Evolutionary conservation across 805 yeast genomes (phyloP), one percentile per base, ranked within the genome.

Genomic region (Clavispora phyllophila): DNA sequence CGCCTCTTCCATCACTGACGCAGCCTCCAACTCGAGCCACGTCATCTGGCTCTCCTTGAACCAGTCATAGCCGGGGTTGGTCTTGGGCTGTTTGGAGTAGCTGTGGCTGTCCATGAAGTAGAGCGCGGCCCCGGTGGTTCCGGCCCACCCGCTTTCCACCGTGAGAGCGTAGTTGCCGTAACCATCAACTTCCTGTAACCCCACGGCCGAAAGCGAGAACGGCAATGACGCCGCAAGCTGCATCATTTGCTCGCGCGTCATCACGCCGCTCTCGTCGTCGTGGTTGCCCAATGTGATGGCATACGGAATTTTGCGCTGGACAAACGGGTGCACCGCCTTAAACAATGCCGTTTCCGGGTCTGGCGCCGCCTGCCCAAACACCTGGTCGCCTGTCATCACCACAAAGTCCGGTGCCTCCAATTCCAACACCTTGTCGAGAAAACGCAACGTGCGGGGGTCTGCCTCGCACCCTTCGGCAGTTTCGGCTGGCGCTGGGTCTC

Each of bases 241-340:
- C 79, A 89, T 84, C 33, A 88, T 55, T 49, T 81, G 78, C 42
- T 63, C 58, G 31, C 96, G 73, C 13, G 68, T 47, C 44, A 88
- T 53, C 17, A 27, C 31, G 4, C 82, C 74, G 0, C 96, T 91
- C 63, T 90, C 95, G 56, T 84, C 93, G 60, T 93, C 99, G 60
- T 93, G 99, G 60, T 93, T 93, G 0, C 99, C 99, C 69, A 91
- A 73, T 8, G 82, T 80, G 50, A 85, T 72, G 0, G 96, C 91
- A 70, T 77, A 93, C 3, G 98, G 97, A 8, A 90, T 84, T 39
- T 73, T 62, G 37, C 86, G 66, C 13, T 66, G 54, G 19, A 90
- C 74, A 22, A 87, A 77, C 0, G 96, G 95, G 9, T 73, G 68
- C 9, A 84, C 70, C 0, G 83, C 87, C 58, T 93, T 91, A 45